phyloP scores from a whole-genome alignment of 139 green algal species.

The Tetraselmis striata region DNA sequence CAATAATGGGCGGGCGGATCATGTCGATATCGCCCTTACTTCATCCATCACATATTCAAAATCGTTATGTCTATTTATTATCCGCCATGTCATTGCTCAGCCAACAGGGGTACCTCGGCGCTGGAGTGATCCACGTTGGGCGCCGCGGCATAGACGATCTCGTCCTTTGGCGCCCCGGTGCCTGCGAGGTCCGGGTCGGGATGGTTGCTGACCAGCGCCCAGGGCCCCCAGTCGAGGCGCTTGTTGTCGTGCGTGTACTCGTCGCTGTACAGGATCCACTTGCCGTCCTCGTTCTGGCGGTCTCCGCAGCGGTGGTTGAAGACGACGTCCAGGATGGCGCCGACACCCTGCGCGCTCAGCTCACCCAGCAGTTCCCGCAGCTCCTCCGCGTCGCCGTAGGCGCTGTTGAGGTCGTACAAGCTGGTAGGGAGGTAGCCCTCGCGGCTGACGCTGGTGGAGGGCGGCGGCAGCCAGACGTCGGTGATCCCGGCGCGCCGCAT shows the following conservation, averaged over 20 bases:
- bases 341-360: constrained; percentile 11
- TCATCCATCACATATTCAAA: no score
- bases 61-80: no score
- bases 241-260: constrained; percentile 17
- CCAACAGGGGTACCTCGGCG: neutral
- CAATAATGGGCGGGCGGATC: no score
- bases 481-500: constrained; percentile 19
- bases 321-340: constrained; percentile 20
- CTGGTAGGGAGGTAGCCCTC: constrained; percentile 26
- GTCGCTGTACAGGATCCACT: constrained; percentile 26
- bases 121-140: constrained; percentile 25
- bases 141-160: constrained; percentile 8
- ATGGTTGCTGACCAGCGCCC: constrained; percentile 16
- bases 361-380: constrained; percentile 4
- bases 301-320: constrained; percentile 25
- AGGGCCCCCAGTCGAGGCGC: constrained; percentile 15
- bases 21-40: no score
- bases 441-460: constrained; percentile 4
- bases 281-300: constrained; percentile 23
- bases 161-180: constrained; percentile 9
- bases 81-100: no score
- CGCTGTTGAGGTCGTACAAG: constrained; percentile 24
- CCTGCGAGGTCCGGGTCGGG: constrained; percentile 12
- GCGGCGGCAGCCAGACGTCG: constrained; percentile 16
- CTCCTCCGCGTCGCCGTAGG: constrained; percentile 15